phyloP scores from a whole-genome alignment of 345 rosid species.

The Brassica rapa region DNA sequence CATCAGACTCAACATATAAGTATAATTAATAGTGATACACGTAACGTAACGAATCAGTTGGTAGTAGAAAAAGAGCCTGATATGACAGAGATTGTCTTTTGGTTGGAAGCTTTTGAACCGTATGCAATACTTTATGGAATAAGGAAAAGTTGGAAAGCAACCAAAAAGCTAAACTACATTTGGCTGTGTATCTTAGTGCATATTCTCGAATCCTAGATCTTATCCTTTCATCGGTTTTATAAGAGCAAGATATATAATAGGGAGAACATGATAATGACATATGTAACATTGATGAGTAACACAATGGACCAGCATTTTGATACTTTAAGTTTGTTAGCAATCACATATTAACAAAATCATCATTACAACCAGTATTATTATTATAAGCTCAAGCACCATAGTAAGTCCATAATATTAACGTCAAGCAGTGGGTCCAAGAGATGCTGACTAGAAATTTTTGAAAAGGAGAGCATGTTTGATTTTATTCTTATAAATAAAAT shows the following conservation, averaged over 20 bases:
- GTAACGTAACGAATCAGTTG: constrained; percentile 5
- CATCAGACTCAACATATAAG: background rate
- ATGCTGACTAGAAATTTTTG: constrained; percentile 8
- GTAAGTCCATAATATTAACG: background rate
- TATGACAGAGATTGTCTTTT: constrained; percentile 18
- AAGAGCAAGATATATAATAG: background rate
- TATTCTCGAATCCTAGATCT: constrained; percentile 33
- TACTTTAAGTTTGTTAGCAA: background rate
- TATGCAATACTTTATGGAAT: constrained; percentile 6
- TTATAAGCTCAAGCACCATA: background rate
- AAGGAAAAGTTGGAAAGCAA: constrained; percentile 29
- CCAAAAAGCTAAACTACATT: constrained; percentile 29
- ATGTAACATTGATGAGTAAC: constrained; percentile 15
- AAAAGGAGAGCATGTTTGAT: background rate
- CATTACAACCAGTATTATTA: background rate
- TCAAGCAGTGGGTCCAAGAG: constrained; percentile 32
- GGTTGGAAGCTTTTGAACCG: constrained; percentile 13
- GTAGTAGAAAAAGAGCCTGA: background rate
- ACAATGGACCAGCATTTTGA: constrained; percentile 9
- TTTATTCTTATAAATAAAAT: background rate
- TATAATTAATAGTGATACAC: background rate
- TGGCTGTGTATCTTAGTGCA: constrained; percentile 18
- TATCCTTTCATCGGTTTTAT: constrained; percentile 2
- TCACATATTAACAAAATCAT: background rate
- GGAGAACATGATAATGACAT: constrained; percentile 4